These are phyloP conservation scores for Collybia sp. DNA, from an alignment of 768 basidiomycete species.

Conservation along the genomic window DNA sequence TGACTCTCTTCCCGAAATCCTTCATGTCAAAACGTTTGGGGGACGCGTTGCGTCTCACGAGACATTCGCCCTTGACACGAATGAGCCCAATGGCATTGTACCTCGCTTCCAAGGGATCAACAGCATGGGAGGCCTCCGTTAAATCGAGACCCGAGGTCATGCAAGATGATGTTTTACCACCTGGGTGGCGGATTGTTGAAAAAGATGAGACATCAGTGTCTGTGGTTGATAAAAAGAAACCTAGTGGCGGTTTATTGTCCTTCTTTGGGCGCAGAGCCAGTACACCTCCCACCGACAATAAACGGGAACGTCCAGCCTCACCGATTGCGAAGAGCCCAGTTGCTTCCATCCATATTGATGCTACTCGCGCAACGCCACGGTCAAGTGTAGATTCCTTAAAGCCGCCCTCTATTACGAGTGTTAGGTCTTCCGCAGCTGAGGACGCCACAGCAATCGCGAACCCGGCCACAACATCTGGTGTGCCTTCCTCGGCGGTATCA, in stretches of 20 bases:
- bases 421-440: not conserved
- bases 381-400: conserved; percentile 24
- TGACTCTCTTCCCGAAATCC: conserved; percentile 47
- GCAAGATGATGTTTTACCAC: conserved; percentile 55
- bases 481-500: conserved; percentile 9
- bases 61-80: conserved; percentile 47
- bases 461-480: not conserved
- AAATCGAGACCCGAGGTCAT: conserved; percentile 45
- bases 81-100: conserved; percentile 69
- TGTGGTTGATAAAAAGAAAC: conserved; percentile 40
- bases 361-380: conserved; percentile 9
- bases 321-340: not conserved
- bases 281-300: conserved; percentile 7
- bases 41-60: conserved; percentile 60
- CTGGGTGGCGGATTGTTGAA: conserved; percentile 70
- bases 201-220: conserved; percentile 37
- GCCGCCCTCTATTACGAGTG: not conserved
- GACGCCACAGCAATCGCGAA: not conserved
- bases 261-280: conserved; percentile 54
- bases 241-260: conserved; percentile 57
- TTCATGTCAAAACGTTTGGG: conserved; percentile 54
- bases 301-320: conserved; percentile 1
- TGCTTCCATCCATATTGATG: not conserved
- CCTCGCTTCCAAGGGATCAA: conserved; percentile 65
- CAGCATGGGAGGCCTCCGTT: conserved; percentile 70